Base-by-base conservation (phyloP, 1,284 basidiomycete genomes). In the Cryptococcus amylolentus region DNA sequence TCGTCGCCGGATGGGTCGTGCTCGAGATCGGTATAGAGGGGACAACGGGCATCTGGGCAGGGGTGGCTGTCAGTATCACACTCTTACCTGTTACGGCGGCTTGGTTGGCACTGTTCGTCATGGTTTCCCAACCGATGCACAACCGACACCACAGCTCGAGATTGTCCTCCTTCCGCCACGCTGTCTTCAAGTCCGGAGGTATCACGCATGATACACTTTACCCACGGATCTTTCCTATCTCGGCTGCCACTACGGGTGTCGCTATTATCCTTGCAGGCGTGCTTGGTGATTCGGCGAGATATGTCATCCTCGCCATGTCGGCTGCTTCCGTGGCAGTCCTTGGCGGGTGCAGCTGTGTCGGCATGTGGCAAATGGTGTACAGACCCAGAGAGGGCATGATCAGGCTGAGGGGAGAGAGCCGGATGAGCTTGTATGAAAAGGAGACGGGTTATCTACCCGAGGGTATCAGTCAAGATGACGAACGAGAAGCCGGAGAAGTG, bases 191-290 rank as follows among this genome's bases (percentile, higher is more conserved):
- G 7, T 51, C 52, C 3, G 66, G 65, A 3, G 68, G 69, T 13
- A 58, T 72, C 9, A 66, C 63, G 2, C 69, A 69, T 51, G 16
- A 43, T 5, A 69, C 68, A 0, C 50, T 72, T 27, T 58, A 66
- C 53, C 53, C 59, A 10, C 56, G 67, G 0, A 66, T 70, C 47
- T 35, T 67, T 4, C 66, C 66, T 6, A 16, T 66, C 13, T 56
- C 66, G 5, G n/a, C 61, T 8, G 8, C 52, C 10, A 53, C 54
- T 16, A 53, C 60, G 5, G 26, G 35, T 1, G 3, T 62, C 16
- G 40, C 39, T 7, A 51, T 59, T 20, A 39, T 61, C 38, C 31
- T 63, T 10, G 55, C 61, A n/a, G 47, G 42, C 13, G 49, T 42
- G 20, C 12, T 61, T 6, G 50, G 49, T 6, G 23, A 51, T 2